phyloP scores from a whole-genome alignment of 768 basidiomycete genomes.

The Tylopilus vinaceipallidus region DNA sequence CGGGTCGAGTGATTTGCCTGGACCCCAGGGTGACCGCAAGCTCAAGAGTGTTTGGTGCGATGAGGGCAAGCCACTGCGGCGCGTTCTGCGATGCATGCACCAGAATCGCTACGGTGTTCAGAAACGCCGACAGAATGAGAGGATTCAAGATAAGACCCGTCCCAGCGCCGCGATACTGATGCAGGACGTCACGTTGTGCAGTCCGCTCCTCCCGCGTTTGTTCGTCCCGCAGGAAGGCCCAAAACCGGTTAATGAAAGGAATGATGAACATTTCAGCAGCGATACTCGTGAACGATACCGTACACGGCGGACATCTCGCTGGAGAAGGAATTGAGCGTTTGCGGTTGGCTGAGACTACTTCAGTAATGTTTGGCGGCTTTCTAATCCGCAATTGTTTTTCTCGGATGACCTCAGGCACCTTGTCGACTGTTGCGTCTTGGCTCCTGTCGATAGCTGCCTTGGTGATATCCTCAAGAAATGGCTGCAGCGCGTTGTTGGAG shows the following conservation, averaged over 20 bases:
- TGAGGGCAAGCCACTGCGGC: conserved; percentile 72
- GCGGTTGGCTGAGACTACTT: conserved; percentile 31
- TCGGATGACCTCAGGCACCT: conserved; percentile 60
- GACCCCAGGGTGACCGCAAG: conserved; percentile 80
- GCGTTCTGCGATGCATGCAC: conserved; percentile 82
- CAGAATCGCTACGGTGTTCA: conserved; percentile 74
- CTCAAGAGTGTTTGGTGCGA: conserved; percentile 82
- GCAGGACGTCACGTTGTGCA: conserved; percentile 48
- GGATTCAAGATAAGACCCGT: conserved; percentile 83
- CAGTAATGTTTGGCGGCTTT: conserved; percentile 44
- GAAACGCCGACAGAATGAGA: conserved; percentile 69
- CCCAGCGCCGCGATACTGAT: conserved; percentile 68
- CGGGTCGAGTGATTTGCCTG: conserved; percentile 49
- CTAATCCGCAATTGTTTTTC: conserved; percentile 73
- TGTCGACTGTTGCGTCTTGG: conserved; percentile 50
- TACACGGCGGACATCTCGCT: conserved; percentile 3
- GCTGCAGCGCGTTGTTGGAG: conserved; percentile 45
- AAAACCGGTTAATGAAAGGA: conserved; percentile 92
- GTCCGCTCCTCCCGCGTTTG: conserved; percentile 74
- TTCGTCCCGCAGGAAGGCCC: conserved; percentile 88
- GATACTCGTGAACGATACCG: conserved; percentile 57
- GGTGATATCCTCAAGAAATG: conserved; percentile 63
- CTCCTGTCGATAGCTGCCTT: conserved; percentile 60
- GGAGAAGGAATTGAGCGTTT: conserved; percentile 17
- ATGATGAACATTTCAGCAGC: conserved; percentile 88